phyloP scores from a whole-genome alignment of 139 green algal species.

The Chlorella vulgaris region DNA sequence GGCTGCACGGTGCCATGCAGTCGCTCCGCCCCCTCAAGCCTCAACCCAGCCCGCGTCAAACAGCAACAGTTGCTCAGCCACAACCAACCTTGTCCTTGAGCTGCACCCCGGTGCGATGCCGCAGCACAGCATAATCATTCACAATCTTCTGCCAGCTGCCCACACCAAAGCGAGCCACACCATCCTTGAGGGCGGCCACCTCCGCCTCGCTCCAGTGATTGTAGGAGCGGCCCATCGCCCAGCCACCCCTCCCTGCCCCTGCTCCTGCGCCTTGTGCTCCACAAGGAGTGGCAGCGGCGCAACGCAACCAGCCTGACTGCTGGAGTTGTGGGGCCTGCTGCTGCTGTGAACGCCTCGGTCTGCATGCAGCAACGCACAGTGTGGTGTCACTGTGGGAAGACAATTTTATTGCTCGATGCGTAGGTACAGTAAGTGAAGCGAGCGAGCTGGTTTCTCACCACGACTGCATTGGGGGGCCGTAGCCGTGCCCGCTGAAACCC shows the following conservation, averaged over 20 bases:
- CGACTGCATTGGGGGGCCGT: no score
- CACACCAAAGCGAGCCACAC: conserved; percentile 73
- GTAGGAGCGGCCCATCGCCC: conserved; percentile 37
- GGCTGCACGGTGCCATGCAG: background rate
- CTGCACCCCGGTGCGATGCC: conserved; percentile 66
- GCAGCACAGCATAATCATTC: conserved; percentile 60
- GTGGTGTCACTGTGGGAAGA: no score
- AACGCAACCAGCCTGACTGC: no score
- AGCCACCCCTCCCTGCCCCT: background rate
- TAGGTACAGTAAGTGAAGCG: no score
- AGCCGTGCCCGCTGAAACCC: no score
- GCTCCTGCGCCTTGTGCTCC: no score
- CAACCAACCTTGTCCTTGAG: conserved; percentile 70
- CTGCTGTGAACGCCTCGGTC: no score
- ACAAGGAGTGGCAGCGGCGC: no score
- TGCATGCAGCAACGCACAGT: no score
- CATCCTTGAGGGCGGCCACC: conserved; percentile 58
- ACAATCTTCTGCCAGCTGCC: conserved; percentile 81
- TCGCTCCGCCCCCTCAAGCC: background rate
- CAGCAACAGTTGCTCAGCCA: background rate
- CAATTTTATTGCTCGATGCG: no score
- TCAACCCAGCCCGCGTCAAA: background rate
- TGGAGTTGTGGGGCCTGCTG: no score
- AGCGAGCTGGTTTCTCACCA: no score
- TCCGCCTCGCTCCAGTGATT: conserved; percentile 57